These are phyloP conservation scores for Xylariales sp. DNA, from an alignment of 2,329 filamentous ascomycete genomes.

Conservation along the genomic window DNA sequence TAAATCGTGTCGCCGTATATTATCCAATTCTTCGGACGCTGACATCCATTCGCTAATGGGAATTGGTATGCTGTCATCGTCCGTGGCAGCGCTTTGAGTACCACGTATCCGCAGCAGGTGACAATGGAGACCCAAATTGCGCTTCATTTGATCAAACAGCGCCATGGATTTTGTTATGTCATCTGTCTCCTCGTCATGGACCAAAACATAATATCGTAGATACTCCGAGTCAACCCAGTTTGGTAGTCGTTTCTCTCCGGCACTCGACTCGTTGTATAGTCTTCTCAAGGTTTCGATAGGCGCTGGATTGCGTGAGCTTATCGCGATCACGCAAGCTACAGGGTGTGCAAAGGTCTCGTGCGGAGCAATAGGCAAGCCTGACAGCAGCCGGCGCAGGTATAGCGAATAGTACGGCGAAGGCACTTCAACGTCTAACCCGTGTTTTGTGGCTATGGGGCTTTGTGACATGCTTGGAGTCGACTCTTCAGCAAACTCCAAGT, in stretches of 20 bases:
- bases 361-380: slow-evolving; percentile 69
- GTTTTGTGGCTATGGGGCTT: slow-evolving; percentile 32
- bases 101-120: slow-evolving; percentile 84
- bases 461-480: slow-evolving; percentile 37
- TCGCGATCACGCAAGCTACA: slow-evolving; percentile 89
- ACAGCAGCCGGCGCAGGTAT: slow-evolving; percentile 79
- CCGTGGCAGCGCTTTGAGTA: slow-evolving; percentile 78
- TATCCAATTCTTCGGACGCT: slow-evolving; percentile 75
- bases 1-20: slow-evolving; percentile 64
- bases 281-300: slow-evolving; percentile 84
- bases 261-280: slow-evolving; percentile 80
- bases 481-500: slow-evolving; percentile 71
- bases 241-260: slow-evolving; percentile 69
- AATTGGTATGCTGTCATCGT: slow-evolving; percentile 82
- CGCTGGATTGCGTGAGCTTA: slow-evolving; percentile 78
- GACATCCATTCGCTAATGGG: slow-evolving; percentile 87
- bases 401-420: slow-evolving; percentile 80
- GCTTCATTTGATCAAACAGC: slow-evolving; percentile 97
- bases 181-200: slow-evolving; percentile 94
- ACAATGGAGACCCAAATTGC: slow-evolving; percentile 94
- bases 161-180: slow-evolving; percentile 87
- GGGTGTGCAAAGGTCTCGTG: slow-evolving; percentile 95
- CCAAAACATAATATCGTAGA: slow-evolving; percentile 89
- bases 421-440: slow-evolving; percentile 40
- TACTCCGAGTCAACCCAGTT: slow-evolving; percentile 89